Conservation (phyloP, 2,329 filamentous ascomycete species). For the Stachybotrys chartarum region DNA sequence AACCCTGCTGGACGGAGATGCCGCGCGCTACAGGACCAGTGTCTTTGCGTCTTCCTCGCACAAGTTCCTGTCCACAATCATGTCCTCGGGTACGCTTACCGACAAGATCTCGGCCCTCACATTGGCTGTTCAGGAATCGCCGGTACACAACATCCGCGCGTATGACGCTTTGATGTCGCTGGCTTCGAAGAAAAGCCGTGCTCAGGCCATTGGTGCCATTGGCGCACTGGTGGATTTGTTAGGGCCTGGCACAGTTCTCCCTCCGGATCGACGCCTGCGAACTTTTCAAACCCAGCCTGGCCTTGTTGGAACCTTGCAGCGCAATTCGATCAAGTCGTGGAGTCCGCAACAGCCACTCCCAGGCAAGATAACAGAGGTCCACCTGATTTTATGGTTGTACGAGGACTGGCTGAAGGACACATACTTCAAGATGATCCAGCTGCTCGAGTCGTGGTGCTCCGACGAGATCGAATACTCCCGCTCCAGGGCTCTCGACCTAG, state of each 20-base stretch:
- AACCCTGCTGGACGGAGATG: conserved; percentile 70
- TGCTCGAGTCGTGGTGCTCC: conserved; percentile 86
- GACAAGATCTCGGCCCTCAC: conserved; percentile 96
- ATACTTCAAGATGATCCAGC: conserved; percentile 89
- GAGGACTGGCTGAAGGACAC: conserved; percentile 93
- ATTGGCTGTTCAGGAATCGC: conserved; percentile 90
- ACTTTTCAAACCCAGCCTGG: conserved; percentile 74
- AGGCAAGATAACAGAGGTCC: conserved; percentile 62
- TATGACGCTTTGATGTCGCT: conserved; percentile 77
- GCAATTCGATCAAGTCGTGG: conserved; percentile 54
- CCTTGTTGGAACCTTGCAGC: conserved; percentile 64
- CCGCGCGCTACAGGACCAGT: conserved; percentile 65
- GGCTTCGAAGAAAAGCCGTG: conserved; percentile 88
- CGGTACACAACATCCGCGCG: conserved; percentile 83
- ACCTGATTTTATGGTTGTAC: conserved; percentile 83
- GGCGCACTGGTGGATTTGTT: conserved; percentile 91
- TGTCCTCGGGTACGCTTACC: conserved; percentile 90
- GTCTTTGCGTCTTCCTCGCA: conserved; percentile 77
- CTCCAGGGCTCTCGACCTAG: conserved; percentile 79
- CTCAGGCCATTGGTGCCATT: conserved; percentile 86
- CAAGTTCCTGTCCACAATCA: conserved; percentile 95
- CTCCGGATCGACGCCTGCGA: conserved; percentile 71
- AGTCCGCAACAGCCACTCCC: conserved; percentile 63
- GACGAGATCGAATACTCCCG: conserved; percentile 95
- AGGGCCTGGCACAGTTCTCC: conserved; percentile 79